Evolutionary conservation across 2,329 filamentous ascomycete genomes (phyloP), one percentile per base, ranked within the genome.

Genomic region (Rhinocladiella mackenziei): DNA sequence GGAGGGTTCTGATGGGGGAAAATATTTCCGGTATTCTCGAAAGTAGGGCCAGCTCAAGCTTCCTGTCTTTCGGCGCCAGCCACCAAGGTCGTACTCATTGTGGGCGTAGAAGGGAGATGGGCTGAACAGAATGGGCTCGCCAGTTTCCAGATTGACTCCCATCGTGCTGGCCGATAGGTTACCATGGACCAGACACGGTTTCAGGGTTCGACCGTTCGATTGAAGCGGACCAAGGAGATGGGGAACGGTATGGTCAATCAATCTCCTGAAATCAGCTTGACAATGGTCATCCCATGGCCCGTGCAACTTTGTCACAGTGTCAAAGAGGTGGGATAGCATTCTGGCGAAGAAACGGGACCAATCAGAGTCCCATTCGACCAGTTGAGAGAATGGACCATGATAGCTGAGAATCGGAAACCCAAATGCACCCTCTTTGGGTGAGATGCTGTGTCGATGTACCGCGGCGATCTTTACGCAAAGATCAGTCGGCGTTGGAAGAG

Each of bases 131-230:
- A 95, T 78, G 54, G 88, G 82, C 53, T 89, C 84, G 0, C 72
- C 66, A 1, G 70, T 74, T 0, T 73, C 72, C 30, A 65, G 50
- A 5, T 54, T 18, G 7, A 17, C 10, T 7, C 79, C 78, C 34
- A 84, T 79, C 63, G 96, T 96, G 0, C 89, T 91, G 53, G 80
- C 84, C 91, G 89, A 96, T n/a, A 96, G 65, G 66, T 96, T 89
- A 1, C 91, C 89, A 60, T 96, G 89, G 1, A 94, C 72, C n/a
- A 35, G 32, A 18, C 32, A 35, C 7, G 32, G 32, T n/a, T 35
- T 35, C 9, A 35, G 7, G 7, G 7, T 35, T 4, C 32, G 8
- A 4, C 32, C 32, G 8, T 35, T 17, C 9, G 9, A 8, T n/a
- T 35, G 32, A 5, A 35, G 17, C 10, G 32, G 9, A 8, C n/a